Percentiles rank a stretch among this genome's conserved stretches.
Conservation (phyloP, 1,284 basidiomycete species). For the Pseudozyma pruni region DNA sequence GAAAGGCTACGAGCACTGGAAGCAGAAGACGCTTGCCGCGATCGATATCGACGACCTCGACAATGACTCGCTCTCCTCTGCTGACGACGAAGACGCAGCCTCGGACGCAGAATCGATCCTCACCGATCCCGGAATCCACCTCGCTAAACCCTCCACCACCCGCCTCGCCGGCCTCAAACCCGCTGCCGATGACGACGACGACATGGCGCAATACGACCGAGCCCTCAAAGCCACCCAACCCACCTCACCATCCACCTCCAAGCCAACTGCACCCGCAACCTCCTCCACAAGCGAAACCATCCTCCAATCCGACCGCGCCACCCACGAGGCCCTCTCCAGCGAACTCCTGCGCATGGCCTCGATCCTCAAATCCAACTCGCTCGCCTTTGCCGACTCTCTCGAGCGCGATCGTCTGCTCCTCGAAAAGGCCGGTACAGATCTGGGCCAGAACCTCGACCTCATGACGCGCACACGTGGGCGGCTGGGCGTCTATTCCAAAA, state of each 20-base stretch:
- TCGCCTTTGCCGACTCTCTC: conserved; percentile 61
- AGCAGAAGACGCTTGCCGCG: conserved; percentile 15
- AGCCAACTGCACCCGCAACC: background rate
- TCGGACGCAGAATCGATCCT: conserved; percentile 38
- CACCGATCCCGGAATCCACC: conserved; percentile 37
- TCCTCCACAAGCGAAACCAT: conserved; percentile 24
- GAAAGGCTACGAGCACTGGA: conserved; percentile 23
- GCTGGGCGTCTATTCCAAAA: conserved; percentile 61
- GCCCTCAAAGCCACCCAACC: conserved; percentile 1
- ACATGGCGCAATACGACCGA: conserved; percentile 28
- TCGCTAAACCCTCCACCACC: background rate
- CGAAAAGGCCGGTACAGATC: conserved; percentile 54
- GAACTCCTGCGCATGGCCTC: conserved; percentile 66
- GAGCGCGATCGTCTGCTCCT: conserved; percentile 64
- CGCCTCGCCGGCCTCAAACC: conserved; percentile 17
- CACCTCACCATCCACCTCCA: background rate
- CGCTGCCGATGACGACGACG: conserved; percentile 5
- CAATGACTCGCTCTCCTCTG: background rate
- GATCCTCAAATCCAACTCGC: conserved; percentile 59
- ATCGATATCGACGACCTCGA: conserved; percentile 14
- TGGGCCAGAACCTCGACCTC: conserved; percentile 59
- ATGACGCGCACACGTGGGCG: conserved; percentile 66
- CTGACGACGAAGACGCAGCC: conserved; percentile 5
- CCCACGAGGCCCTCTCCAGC: conserved; percentile 62
- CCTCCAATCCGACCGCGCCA: conserved; percentile 53